Conservation (phyloP, 2,329 filamentous ascomycete species). For the Leptographium procerum region DNA sequence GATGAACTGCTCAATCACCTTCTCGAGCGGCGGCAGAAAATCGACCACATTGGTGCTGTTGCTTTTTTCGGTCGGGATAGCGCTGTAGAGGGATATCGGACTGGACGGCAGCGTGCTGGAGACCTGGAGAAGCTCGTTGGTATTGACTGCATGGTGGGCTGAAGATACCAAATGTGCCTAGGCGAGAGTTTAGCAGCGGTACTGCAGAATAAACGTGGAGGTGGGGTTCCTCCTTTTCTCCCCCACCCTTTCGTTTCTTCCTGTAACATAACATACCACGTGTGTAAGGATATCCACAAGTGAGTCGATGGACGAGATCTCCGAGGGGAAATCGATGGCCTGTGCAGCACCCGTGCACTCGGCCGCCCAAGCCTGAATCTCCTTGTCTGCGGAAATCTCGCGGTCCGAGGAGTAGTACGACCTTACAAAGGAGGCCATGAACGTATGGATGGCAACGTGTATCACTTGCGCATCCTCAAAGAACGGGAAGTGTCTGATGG, state of each 20-base stretch:
- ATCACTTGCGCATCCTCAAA: constrained; percentile 30
- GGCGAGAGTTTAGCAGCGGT: not conserved
- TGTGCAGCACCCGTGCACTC: constrained; percentile 26
- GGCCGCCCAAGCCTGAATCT: constrained; percentile 31
- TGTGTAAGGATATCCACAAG: constrained; percentile 32
- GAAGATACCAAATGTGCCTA: constrained; percentile 24
- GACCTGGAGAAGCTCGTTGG: constrained; percentile 24
- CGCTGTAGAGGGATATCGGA: constrained; percentile 27
- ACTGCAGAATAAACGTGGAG: not conserved
- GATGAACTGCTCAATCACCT: constrained; percentile 24
- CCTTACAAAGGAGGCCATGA: constrained; percentile 29
- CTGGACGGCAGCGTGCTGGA: constrained; percentile 29
- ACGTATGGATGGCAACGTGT: constrained; percentile 22
- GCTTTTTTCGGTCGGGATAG: constrained; percentile 27
- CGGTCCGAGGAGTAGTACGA: constrained; percentile 28
- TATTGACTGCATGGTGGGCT: constrained; percentile 31
- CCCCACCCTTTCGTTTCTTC: no score
- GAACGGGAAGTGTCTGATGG: constrained; percentile 30
- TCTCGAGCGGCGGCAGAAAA: constrained; percentile 21
- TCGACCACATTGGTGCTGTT: constrained; percentile 20
- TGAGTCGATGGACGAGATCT: constrained; percentile 13
- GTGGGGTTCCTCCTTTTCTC: no score
- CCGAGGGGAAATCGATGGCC: constrained; percentile 29
- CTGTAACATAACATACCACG: constrained; percentile 10
- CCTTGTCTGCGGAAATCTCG: constrained; percentile 23